Evolutionary conservation across 2,329 filamentous ascomycete species (phyloP).

Genomic region (Aaosphaeria pasadenensis): DNA sequence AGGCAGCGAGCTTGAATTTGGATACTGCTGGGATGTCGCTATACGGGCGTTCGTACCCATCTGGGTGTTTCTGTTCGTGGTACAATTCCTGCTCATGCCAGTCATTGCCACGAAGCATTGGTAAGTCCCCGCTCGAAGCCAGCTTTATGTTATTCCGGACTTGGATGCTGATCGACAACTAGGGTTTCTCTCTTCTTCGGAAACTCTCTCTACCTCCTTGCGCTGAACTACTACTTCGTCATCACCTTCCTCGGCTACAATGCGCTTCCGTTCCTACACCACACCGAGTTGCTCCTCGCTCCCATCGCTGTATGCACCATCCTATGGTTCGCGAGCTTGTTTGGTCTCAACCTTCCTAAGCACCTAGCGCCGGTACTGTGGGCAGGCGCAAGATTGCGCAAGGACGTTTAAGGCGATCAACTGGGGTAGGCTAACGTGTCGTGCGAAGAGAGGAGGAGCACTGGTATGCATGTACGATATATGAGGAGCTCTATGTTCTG

Average conservation of each 20-base stretch:
- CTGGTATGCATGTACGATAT: background rate
- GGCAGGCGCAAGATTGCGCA: slow-evolving; percentile 46
- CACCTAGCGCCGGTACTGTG: slow-evolving; percentile 51
- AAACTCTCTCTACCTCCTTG: slow-evolving; percentile 65
- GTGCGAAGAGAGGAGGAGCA: background rate
- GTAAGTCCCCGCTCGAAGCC: slow-evolving; percentile 18
- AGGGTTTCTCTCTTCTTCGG: slow-evolving; percentile 59
- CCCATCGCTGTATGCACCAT: slow-evolving; percentile 60
- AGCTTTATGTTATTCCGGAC: slow-evolving; percentile 36
- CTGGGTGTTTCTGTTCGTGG: slow-evolving; percentile 64
- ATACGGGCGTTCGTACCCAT: slow-evolving; percentile 67
- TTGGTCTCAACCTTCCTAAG: slow-evolving; percentile 50
- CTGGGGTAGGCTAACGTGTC: background rate
- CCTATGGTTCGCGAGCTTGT: slow-evolving; percentile 55
- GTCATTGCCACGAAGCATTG: slow-evolving; percentile 55
- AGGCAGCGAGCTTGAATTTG: slow-evolving; percentile 62
- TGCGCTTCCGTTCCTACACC: slow-evolving; percentile 64
- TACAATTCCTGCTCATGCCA: slow-evolving; percentile 66
- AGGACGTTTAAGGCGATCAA: slow-evolving; percentile 28
- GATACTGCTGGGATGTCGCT: slow-evolving; percentile 69
- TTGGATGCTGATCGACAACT: slow-evolving; percentile 4
- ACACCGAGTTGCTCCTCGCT: slow-evolving; percentile 63
- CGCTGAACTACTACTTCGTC: slow-evolving; percentile 64
- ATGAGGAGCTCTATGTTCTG: background rate
- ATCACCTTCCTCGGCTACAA: slow-evolving; percentile 70